Evolutionary conservation across 148 eudicot genomes (phyloP), one percentile per base, ranked within the genome.

Genomic region (Cornus florida): DNA sequence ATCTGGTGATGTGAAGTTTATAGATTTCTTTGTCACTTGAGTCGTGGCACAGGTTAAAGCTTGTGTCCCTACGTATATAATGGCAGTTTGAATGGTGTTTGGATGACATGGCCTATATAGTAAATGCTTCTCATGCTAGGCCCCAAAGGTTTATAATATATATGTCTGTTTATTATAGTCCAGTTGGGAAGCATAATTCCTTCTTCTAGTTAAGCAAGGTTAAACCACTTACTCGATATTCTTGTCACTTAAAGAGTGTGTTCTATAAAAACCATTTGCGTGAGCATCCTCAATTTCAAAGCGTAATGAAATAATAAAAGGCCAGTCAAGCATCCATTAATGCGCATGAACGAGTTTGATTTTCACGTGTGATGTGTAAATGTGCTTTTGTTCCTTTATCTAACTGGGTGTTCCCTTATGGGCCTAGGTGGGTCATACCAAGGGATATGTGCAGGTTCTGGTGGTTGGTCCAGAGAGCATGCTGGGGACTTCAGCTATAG

Each of bases 401-500:
- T 80, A n/a, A 20, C 7, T 31, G 57, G 31, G 65, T 10, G n/a
- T 77, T 76, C 32, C 50, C 53, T 75, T 68, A 32, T 80, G 68
- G 39, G 78, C 73, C 39, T 84, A 93, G 99, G 97, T 96, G 72
- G 98, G 99, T 33, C 99, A 96, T 85, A 93, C 98, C 13, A 93
- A 94, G 78, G 97, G 98, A 75, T 93, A 93, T 32, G 87, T 96
- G 81, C 98, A 96, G 86, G 99, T 93, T 38, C 91, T 92, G 82
- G 86, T 95, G 38, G 76, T 71, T 67, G 94, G 92, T 70, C 83
- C 95, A 65, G 94, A 85, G 84, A 92, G 82, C 88, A 84, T 95
- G 85, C 80, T 93, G 71, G 99, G 99, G 24, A 79, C 87, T 78
- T 92, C 98, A 56, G 99, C 97, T 11, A 90, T 83, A 9, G 97